Base-by-base conservation (phyloP, 768 basidiomycete genomes). In the Termitomyces eurrhizus region DNA sequence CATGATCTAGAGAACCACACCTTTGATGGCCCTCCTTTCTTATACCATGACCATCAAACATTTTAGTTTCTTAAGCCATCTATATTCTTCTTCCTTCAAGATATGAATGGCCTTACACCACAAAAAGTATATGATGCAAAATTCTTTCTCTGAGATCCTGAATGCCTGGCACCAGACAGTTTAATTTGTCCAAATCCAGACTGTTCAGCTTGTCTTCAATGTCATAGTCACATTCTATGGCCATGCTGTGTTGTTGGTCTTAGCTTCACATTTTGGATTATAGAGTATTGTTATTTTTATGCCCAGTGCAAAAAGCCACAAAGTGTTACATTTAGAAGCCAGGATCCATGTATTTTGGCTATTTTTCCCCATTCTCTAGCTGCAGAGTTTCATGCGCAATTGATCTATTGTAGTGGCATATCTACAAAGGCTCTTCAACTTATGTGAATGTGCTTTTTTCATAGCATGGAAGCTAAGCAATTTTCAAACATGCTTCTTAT, bases 391-490 rank as follows among this genome's bases (percentile, higher is more conserved):
- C 65, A 66, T 4, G 64, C 65, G 14, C 61, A 59, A 33, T 57
- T 70, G 32, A 70, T 63, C 0, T 56, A 65, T 52, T 52, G 64
- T 26, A 57, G 68, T 58, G 69, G 66, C 0, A 62, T 72, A 9
- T 58, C 68, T 4, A 65, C 57, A 11, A 32, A 37, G 13, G 4
- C 68, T 0, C 64, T 70, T 36, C 37, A 58, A 4, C 52, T 68
- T 11, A 60, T 70, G 62, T 46, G 52, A 3, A 64, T 60, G 0
- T 69, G 63, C 6, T 67, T 71, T 58, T 65, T 62, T 41, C 58
- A 62, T 57, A 68, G 71, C 0, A 66, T 68, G 61, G 68, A 69
- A 0, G 56, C 71, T 3, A 69, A 65, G 26, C 71, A 68, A 32
- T 71, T 73, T 39, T 61, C 69, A 0, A 65, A 70, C 56, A 44